Conservation (phyloP, 176 grass and related monocot genomes). For the Phoenix dactylifera region DNA sequence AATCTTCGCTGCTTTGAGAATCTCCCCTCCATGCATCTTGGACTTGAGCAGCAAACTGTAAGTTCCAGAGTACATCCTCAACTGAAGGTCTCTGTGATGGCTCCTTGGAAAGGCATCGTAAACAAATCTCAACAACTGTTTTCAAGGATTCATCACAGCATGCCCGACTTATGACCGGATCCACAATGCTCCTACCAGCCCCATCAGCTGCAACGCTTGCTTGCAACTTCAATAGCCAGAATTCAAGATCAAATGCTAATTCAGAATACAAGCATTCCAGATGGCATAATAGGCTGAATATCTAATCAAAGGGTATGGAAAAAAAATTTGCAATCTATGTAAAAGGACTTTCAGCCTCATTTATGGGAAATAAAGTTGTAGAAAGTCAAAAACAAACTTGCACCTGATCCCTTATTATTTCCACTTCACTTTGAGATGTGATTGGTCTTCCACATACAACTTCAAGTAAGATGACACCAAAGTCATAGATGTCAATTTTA, state of each 20-base stretch:
- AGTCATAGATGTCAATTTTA: slow-evolving; percentile 71
- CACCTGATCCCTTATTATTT: slow-evolving; percentile 82
- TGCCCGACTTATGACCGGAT: slow-evolving; percentile 44
- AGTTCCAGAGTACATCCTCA: slow-evolving; percentile 94
- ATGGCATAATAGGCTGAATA: no score
- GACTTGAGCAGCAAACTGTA: slow-evolving; percentile 93
- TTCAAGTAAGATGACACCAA: slow-evolving; percentile 80
- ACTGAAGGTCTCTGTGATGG: slow-evolving; percentile 61
- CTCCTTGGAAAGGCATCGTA: slow-evolving; percentile 78
- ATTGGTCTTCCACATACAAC: slow-evolving; percentile 78
- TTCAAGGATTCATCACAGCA: slow-evolving; percentile 73
- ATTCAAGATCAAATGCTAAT: slow-evolving; percentile 7
- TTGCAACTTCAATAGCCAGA: slow-evolving; percentile 34
- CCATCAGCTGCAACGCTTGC: slow-evolving; percentile 55
- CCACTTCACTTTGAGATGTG: slow-evolving; percentile 61
- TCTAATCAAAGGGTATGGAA: no score
- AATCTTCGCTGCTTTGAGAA: slow-evolving; percentile 53
- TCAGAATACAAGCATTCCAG: neutral
- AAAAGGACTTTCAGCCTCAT: no score
- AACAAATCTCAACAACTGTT: slow-evolving; percentile 80
- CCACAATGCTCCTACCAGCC: slow-evolving; percentile 44
- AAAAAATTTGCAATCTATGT: no score
- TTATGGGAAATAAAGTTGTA: no score
- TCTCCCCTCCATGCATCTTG: slow-evolving; percentile 58
- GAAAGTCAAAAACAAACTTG: no score